Evolutionary conservation across 148 eudicot genomes (phyloP), one percentile per base, ranked within the genome.

Genomic region (Amaranthus hypochondriacus): DNA sequence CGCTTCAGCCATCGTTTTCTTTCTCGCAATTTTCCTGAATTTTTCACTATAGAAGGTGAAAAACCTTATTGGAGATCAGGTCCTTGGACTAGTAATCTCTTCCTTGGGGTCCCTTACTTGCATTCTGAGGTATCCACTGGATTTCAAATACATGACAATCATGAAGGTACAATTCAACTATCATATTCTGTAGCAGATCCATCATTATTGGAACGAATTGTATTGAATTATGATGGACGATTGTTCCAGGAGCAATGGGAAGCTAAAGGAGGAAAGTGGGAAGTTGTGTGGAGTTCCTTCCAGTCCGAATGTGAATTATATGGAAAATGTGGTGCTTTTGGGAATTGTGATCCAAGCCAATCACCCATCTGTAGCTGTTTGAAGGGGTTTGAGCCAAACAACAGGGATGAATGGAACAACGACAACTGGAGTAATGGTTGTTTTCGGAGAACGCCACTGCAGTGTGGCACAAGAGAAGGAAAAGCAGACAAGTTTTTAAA

Each of bases 381-480:
- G 71, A 28, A 28, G 39, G 39, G 39, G 2, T 78, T 83, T 70
- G 59, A 46, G 69, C 96, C 92, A 53, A 78, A 62, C 49, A 48
- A 71, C 28, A 9, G 0, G 1, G 69, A 68, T 11, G 85, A 87
- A 59, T 90, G 92, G 92, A 74, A 49, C 4, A 57, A 61, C 12
- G 82, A 81, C 2, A 84, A 84, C 76, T 88, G 84, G 81, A 81
- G 80, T 39, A 62, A 77, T 67, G 95, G 95, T 56, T 90, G 91
- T 77, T 70, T 50, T 15, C 82, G 90, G 48, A 84, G 47, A 63
- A 73, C 58, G 2, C 52, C n/a, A 6, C 71, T 86, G 75, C 78
- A 76, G 60, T 90, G 91, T 56, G 73, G 47, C 2, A 48, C 15
- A 4, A 12, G 46, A 50, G 80, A 59, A 53, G 74, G 67, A 14